These are phyloP conservation scores for Solidago caesia DNA, from an alignment of 129 eudicot genomes.

Conservation along the genomic window DNA sequence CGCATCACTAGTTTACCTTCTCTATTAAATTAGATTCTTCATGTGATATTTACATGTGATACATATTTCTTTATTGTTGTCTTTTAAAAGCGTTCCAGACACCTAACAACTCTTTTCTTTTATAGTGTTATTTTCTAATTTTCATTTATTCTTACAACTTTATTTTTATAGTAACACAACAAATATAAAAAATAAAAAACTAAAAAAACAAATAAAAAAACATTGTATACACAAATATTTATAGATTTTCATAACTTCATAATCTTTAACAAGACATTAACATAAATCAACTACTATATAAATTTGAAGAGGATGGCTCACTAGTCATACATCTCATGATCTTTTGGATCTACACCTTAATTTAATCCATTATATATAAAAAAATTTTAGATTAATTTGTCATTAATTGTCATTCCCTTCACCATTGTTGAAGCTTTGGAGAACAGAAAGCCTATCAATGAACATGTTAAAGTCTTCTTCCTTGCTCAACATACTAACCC, in stretches of 20 bases:
- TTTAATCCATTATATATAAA: conserved; percentile 3
- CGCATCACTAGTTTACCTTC: too few relatives aligned
- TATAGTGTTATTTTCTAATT: not conserved
- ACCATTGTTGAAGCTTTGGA: conserved; percentile 28
- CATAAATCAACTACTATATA: not conserved
- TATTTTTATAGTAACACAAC: not conserved
- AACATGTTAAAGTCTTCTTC: conserved; percentile 68
- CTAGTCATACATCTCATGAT: conserved; percentile 34
- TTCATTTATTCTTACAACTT: too few relatives aligned
- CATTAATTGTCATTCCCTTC: not conserved
- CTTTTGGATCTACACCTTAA: conserved; percentile 26
- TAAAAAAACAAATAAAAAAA: not conserved
- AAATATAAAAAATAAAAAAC: not conserved
- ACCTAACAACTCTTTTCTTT: not conserved
- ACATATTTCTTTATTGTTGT: too few relatives aligned
- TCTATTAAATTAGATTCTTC: too few relatives aligned
- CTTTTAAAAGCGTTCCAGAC: too few relatives aligned
- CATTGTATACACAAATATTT: not conserved
- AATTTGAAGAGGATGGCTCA: conserved; percentile 28
- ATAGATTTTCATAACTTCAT: not conserved
- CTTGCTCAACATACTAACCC: conserved; percentile 72
- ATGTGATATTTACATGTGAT: too few relatives aligned
- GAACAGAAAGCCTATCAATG: conserved; percentile 50
- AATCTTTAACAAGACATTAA: not conserved
- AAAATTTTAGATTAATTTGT: not conserved